phyloP scores from a whole-genome alignment of 2,329 filamentous ascomycete genomes.

The Nigrospora sphaerica region DNA sequence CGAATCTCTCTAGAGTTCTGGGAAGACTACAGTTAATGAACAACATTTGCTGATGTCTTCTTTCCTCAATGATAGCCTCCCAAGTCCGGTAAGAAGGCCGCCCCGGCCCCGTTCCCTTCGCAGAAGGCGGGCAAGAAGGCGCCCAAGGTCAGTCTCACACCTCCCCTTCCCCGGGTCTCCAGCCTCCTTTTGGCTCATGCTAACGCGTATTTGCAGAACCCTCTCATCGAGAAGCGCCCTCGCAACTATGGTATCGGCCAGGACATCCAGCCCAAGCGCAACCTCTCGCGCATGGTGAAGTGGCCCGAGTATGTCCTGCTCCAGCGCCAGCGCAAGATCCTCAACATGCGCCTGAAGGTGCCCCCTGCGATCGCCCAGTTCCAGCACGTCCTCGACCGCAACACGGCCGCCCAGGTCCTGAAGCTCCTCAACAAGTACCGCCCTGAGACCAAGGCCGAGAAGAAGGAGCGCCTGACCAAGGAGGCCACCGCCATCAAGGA shows the following conservation, averaged over 20 bases:
- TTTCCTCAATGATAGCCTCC: slow-evolving; percentile 99
- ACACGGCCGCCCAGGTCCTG: slow-evolving; percentile 93
- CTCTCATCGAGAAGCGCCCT: slow-evolving; percentile 95
- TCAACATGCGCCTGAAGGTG: slow-evolving; percentile 97
- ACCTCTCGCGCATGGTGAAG: slow-evolving; percentile 97
- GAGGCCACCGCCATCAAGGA: slow-evolving; percentile 97
- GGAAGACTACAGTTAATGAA: slow-evolving; percentile 71
- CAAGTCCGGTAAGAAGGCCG: slow-evolving; percentile 96
- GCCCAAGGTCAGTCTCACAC: slow-evolving; percentile 70
- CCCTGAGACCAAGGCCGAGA: slow-evolving; percentile 97
- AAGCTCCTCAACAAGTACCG: slow-evolving; percentile 99
- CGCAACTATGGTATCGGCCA: slow-evolving; percentile 99
- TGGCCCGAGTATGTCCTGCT: slow-evolving; percentile 99
- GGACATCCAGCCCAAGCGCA: slow-evolving; percentile 94
- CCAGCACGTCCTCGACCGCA: slow-evolving; percentile 93
- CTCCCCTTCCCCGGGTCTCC: background rate
- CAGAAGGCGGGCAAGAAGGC: slow-evolving; percentile 94
- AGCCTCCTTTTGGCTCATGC: slow-evolving; percentile 12
- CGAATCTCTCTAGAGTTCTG: slow-evolving; percentile 83
- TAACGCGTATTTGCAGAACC: slow-evolving; percentile 59
- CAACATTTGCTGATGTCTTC: slow-evolving; percentile 91
- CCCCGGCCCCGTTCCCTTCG: slow-evolving; percentile 92
- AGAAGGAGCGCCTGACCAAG: slow-evolving; percentile 98
- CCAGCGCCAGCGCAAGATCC: slow-evolving; percentile 89
- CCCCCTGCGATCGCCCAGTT: slow-evolving; percentile 96